Conservation (phyloP, 305 asterid genomes). For the Vinca major region DNA sequence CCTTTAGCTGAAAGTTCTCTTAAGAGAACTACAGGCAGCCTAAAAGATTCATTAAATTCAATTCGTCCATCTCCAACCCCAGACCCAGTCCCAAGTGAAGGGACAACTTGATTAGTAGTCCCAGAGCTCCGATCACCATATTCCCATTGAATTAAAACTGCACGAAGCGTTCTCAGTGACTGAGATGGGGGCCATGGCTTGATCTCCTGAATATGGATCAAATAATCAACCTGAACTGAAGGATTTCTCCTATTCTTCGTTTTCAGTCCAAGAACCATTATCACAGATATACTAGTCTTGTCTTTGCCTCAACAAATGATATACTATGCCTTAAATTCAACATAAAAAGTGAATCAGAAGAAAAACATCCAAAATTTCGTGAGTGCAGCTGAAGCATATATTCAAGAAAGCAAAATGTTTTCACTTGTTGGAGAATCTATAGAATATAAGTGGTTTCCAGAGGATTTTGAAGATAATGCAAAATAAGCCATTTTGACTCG, state of each 20-base stretch:
- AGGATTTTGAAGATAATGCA: neutral
- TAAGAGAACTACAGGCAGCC: constrained; percentile 38
- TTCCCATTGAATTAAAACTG: constrained; percentile 76
- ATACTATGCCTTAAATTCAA: constrained; percentile 19
- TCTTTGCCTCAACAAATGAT: constrained; percentile 11
- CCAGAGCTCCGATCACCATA: constrained; percentile 54
- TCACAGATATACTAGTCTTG: constrained; percentile 19
- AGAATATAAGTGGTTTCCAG: neutral
- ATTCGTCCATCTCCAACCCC: constrained; percentile 49
- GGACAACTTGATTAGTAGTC: constrained; percentile 53
- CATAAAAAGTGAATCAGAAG: neutral
- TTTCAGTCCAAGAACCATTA: constrained; percentile 58
- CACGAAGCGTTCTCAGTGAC: constrained; percentile 44
- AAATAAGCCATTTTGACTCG: too few species aligned
- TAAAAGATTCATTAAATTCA: constrained; percentile 52
- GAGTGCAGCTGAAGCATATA: neutral
- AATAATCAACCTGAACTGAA: constrained; percentile 49
- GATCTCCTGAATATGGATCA: constrained; percentile 51
- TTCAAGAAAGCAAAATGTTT: neutral
- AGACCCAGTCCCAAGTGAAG: constrained; percentile 44
- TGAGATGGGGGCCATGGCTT: constrained; percentile 94
- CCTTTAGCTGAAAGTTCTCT: constrained; percentile 43
- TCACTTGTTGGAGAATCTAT: neutral
- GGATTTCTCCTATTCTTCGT: constrained; percentile 44
- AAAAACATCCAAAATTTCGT: neutral